These are phyloP conservation scores for Pyrenochaeta sp. DNA, from an alignment of 2,329 filamentous ascomycete genomes.

Conservation along the genomic window DNA sequence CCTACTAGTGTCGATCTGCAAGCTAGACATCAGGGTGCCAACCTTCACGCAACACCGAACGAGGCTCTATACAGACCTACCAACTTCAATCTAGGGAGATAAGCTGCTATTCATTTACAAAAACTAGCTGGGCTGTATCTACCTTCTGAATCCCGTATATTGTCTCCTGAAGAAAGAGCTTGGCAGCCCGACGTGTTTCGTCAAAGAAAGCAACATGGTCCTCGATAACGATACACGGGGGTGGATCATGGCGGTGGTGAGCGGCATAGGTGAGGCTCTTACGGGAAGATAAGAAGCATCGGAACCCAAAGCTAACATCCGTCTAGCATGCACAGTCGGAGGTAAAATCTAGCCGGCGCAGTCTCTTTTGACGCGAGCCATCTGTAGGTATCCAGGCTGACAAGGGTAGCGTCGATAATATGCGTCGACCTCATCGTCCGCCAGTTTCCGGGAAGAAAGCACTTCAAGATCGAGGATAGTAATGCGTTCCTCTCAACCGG, in stretches of 20 bases:
- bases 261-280: slow-evolving; percentile 71
- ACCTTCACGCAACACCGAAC: slow-evolving; percentile 12
- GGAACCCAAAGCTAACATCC: slow-evolving; percentile 18
- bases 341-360: slow-evolving; percentile 26
- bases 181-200: slow-evolving; percentile 28
- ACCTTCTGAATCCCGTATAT: not conserved
- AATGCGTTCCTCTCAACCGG: slow-evolving; percentile 87
- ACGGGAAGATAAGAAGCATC: slow-evolving; percentile 5
- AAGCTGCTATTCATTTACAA: slow-evolving; percentile 9
- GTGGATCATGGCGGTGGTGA: slow-evolving; percentile 87
- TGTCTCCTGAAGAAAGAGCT: slow-evolving; percentile 3
- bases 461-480: slow-evolving; percentile 89
- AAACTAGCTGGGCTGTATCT: slow-evolving; percentile 1
- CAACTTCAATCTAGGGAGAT: not conserved
- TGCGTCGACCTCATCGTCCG: slow-evolving; percentile 83
- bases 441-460: slow-evolving; percentile 72
- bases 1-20: slow-evolving; percentile 1
- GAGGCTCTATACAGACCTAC: not conserved
- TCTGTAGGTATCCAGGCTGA: slow-evolving; percentile 13
- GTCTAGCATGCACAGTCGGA: slow-evolving; percentile 48
- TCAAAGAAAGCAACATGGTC: slow-evolving; percentile 32
- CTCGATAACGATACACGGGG: slow-evolving; percentile 75
- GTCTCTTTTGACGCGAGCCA: not conserved
- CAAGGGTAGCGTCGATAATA: slow-evolving; percentile 74
- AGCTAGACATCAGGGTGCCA: slow-evolving; percentile 24